These are phyloP conservation scores for Solanum hybrid DNA, from an alignment of 305 asterid genomes.

Conservation along the genomic window DNA sequence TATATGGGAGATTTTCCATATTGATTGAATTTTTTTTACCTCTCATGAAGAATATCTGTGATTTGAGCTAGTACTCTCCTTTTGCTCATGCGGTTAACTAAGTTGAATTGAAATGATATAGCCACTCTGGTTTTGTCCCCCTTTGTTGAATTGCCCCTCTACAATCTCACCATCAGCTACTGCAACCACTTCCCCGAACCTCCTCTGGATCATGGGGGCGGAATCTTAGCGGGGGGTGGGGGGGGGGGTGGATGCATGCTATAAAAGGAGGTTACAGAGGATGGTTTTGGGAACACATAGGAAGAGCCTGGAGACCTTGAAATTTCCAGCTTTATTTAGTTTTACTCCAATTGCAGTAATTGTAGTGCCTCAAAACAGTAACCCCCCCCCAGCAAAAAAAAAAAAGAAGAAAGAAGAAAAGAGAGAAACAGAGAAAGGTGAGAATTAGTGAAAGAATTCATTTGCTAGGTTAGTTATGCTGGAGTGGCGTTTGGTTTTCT, in stretches of 20 bases:
- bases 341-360: not conserved
- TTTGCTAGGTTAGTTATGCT: not conserved
- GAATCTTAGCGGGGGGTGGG: not conserved
- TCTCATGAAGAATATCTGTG: not conserved
- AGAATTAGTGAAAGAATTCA: not conserved
- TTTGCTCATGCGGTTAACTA: not conserved
- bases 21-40: not conserved
- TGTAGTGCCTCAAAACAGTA: too few relatives aligned
- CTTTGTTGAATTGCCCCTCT: not conserved
- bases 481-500: not conserved
- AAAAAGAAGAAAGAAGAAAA: too few relatives aligned
- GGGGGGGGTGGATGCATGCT: not conserved
- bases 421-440: not conserved
- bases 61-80: not conserved
- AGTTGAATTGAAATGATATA: not conserved
- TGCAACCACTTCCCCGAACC: not conserved
- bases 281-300: not conserved
- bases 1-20: not conserved
- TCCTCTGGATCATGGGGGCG: not conserved
- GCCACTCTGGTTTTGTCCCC: not conserved
- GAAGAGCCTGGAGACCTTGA: not conserved
- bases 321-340: not conserved
- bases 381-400: too few relatives aligned
- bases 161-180: not conserved
- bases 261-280: not conserved